Base-by-base conservation (phyloP, 78 protist species). In the Dictyostelium firmibasis region DNA sequence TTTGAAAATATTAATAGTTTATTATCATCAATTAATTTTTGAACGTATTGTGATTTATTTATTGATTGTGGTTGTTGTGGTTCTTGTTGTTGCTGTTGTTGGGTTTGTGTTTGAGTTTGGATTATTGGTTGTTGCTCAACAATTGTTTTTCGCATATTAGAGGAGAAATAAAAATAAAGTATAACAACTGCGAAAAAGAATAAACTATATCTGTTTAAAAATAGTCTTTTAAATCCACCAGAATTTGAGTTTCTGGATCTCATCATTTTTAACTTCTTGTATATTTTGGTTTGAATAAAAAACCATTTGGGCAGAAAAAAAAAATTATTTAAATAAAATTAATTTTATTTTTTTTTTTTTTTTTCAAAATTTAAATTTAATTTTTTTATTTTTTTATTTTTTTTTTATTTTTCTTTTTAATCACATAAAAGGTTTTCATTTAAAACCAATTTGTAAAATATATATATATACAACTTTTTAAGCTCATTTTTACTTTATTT, bases 1-100 rank as follows among this genome's bases (percentile, higher is more conserved):
- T 88, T 88, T 77, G 86, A 60, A 44, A 88, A 88, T 6, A 88
- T 60, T 43, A 88, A 3, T 4, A 88, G 18, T 78, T 88, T 88
- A 64, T 88, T 23, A 78, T 85, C 14, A 14, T 10, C 9, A 27
- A 88, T 88, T 20, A 79, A 35, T 79, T n/a, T 67, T 79, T 29
- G 81, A 64, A 88, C 70, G 3, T 27, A 67, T 67, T 67, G 36
- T 27, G 27, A 3, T 25, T 29, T 31, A 29, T 53, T 57, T 57
- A 57, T 57, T 57, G 67, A 27, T 57, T 57, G 25, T 57, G 16
- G 18, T 57, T 57, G 67, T 57, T 53, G n/a, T 3, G 0, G 9
- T 29, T 69, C 11, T 69, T 69, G 36, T 27, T 69, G 77, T 29
- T 29, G 77, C 27, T 13, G 62, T 29, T 64, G 74, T 60, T 2